Base-by-base conservation (phyloP, 2,329 filamentous ascomycete genomes). In the Cordyceps cicadae region DNA sequence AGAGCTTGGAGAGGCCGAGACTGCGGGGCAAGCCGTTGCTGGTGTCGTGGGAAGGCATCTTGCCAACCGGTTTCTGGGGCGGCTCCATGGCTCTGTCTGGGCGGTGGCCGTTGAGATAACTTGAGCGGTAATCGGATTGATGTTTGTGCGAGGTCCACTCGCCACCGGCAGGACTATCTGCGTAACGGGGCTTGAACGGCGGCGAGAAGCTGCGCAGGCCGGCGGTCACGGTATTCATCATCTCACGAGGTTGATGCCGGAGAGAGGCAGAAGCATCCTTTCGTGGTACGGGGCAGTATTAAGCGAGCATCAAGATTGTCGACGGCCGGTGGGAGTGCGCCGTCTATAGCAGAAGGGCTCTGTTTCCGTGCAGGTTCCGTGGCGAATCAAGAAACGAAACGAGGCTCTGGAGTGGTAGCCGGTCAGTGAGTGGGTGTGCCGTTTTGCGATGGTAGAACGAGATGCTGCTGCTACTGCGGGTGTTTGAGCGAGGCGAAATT, bases 181-280 rank as follows among this genome's bases (percentile, higher is more conserved):
- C n/a, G 49, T 29, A 50, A 49, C 21, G 41, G 29, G 12, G 9
- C 17, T 53, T 59, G 26, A 32, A 29, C 57, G 57, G 57, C 57
- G 49, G 57, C 48, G 57, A 59, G 57, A 59, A 59, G 49, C 49
- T 59, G 50, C 57, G 57, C 46, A 21, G 19, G 19, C 57, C 57
- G 57, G 48, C 19, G 21, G 57, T 37, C 39, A 41, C 49, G 49
- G 29, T 49, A 49, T 53, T 59, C 57, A 59, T 59, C 50, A 37
- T 59, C 49, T 45, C 32, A 48, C 49, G 50, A 53, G 41, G 24
- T 37, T 46, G 50, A 53, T 45, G 49, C 41, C 14, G 49, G 15
- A 49, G 55, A 41, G 15, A 48, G 53, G 49, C 49, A 53, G 19
- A 26, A 59, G 57, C 57, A 59, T 59, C 57, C 57, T 59, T 59